Percentiles rank a stretch among this genome's conserved stretches.
Evolutionary conservation across 192 early-diverging fungal genomes (phyloP).

Genomic region (Chytriomyces hyalinus): DNA sequence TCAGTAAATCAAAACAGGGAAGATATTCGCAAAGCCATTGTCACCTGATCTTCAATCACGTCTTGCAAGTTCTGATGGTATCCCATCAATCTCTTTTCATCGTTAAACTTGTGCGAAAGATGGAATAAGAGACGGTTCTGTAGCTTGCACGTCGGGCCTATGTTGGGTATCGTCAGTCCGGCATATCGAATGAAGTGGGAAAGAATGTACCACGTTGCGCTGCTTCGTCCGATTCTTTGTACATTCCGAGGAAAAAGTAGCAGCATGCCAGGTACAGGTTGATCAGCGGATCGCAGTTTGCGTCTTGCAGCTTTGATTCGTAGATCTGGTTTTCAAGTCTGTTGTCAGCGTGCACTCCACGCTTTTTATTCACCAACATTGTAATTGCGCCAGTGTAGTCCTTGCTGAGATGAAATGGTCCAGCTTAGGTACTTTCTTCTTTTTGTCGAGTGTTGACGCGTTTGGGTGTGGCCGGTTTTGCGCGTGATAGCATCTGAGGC

Average conservation of each 20-base stretch:
- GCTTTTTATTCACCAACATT: conserved; percentile 40
- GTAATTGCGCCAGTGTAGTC: conserved; percentile 67
- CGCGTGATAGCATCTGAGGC: conserved; percentile 61
- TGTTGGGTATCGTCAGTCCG: not conserved
- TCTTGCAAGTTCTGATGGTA: conserved; percentile 56
- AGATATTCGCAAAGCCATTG: not conserved
- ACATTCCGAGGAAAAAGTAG: conserved; percentile 67
- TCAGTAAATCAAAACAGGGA: not conserved
- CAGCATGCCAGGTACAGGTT: conserved; percentile 63
- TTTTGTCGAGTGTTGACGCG: conserved; percentile 40
- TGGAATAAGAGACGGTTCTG: conserved; percentile 69
- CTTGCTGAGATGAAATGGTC: conserved; percentile 57
- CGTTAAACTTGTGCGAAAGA: conserved; percentile 65
- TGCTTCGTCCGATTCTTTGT: conserved; percentile 64
- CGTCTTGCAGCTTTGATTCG: conserved; percentile 45
- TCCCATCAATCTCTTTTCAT: not conserved
- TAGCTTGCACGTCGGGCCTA: conserved; percentile 63
- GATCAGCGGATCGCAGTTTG: conserved; percentile 54
- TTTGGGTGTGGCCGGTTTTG: conserved; percentile 58
- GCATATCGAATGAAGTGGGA: no score
- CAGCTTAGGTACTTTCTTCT: conserved; percentile 59
- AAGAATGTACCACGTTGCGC: conserved; percentile 54
- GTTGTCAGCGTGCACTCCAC: no score
- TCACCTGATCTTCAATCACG: conserved; percentile 66
- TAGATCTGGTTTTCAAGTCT: conserved; percentile 41